A percentile compares a stretch with the other conserved stretches of the same genome.
Conservation (phyloP, 257 asterid genomes). For the Salvia miltiorrhiza region DNA sequence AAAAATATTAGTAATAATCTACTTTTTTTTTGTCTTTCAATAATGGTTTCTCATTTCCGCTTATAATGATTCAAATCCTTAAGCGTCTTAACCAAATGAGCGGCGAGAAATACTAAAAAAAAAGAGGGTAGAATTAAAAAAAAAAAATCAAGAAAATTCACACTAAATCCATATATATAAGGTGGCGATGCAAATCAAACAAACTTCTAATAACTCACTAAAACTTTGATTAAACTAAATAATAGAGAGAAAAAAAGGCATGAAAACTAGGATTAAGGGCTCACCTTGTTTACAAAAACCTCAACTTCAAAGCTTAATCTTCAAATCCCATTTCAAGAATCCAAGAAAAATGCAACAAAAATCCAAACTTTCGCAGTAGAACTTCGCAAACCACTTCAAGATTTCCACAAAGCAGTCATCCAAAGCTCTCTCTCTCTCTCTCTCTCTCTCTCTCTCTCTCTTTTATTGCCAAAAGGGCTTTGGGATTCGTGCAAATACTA, state of each 20-base stretch:
- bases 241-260: not conserved
- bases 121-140: not conserved
- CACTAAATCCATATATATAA: not conserved
- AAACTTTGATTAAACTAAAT: not conserved
- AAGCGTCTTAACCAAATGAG: no score
- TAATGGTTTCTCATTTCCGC: no score
- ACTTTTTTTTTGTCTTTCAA: not conserved
- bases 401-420: constrained; percentile 7
- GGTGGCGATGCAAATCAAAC: not conserved
- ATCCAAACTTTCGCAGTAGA: constrained; percentile 18
- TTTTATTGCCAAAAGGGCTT: constrained; percentile 23
- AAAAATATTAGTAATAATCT: not conserved
- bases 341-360: constrained; percentile 25
- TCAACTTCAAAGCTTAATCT: constrained; percentile 21
- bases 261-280: constrained; percentile 4
- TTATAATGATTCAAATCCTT: no score
- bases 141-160: constrained; percentile 4
- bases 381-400: constrained; percentile 24
- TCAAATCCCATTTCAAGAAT: constrained; percentile 32
- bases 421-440: not conserved
- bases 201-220: not conserved
- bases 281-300: constrained; percentile 30
- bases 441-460: not conserved
- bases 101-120: not conserved
- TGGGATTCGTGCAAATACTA: constrained; percentile 34